These are phyloP conservation scores for Fulvia fulva DNA, from an alignment of 2,329 filamentous ascomycete species.

Conservation along the genomic window DNA sequence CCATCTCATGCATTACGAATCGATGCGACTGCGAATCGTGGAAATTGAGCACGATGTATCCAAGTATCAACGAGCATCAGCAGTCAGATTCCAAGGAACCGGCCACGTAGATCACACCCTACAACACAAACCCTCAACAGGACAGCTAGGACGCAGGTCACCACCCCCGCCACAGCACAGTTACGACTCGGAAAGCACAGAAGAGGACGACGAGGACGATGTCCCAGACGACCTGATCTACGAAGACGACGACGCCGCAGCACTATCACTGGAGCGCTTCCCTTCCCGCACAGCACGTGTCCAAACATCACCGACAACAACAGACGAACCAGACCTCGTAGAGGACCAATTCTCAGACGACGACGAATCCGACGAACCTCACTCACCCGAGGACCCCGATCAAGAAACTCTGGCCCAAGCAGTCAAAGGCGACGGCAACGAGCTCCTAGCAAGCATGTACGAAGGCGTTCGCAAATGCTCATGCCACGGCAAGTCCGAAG, in stretches of 20 bases:
- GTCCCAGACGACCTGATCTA: slow-evolving; percentile 17
- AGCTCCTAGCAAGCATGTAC: slow-evolving; percentile 26
- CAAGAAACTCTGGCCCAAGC: slow-evolving; percentile 23
- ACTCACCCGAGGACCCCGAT: slow-evolving; percentile 28
- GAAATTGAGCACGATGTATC: slow-evolving; percentile 34
- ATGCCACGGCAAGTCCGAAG: slow-evolving; percentile 29
- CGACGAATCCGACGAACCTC: slow-evolving; percentile 28
- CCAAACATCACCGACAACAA: slow-evolving; percentile 11
- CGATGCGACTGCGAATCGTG: slow-evolving; percentile 33
- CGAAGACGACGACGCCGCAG: slow-evolving; percentile 26
- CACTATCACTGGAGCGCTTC: slow-evolving; percentile 29
- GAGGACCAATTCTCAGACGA: slow-evolving; percentile 25
- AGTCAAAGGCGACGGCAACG: slow-evolving; percentile 27
- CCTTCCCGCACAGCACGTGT: slow-evolving; percentile 26
- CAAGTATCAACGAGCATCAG: slow-evolving; percentile 16
- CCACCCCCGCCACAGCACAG: slow-evolving; percentile 22
- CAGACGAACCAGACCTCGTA: slow-evolving; percentile 24
- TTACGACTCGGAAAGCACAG: slow-evolving; percentile 20
- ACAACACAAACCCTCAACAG: slow-evolving; percentile 21
- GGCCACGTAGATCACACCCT: slow-evolving; percentile 21
- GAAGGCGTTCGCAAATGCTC: slow-evolving; percentile 28
- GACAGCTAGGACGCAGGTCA: slow-evolving; percentile 24
- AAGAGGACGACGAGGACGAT: slow-evolving; percentile 22
- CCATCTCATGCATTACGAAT: slow-evolving; percentile 35
- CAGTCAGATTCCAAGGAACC: slow-evolving; percentile 26